Percentiles rank a stretch among this genome's conserved stretches.
Conservation (phyloP, 192 early-diverging fungal species). For the Backusella morwellensis region DNA sequence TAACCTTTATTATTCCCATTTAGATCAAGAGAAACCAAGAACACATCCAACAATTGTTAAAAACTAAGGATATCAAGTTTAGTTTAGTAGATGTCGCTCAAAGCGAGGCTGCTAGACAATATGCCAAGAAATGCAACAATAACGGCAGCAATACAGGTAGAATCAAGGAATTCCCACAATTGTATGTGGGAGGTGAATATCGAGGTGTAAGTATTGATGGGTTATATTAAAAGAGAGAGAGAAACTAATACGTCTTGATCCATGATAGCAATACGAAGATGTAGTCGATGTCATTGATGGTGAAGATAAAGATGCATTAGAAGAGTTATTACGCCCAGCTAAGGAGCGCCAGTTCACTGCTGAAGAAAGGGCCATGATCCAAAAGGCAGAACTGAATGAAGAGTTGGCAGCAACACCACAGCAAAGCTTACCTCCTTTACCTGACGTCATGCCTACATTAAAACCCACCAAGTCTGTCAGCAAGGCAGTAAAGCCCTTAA, state of each 20-base stretch:
- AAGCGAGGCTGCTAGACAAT: constrained; percentile 36
- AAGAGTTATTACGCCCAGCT: constrained; percentile 17
- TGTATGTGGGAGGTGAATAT: constrained; percentile 50
- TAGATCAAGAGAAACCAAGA: constrained; percentile 49
- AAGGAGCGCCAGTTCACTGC: constrained; percentile 8
- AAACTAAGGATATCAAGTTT: constrained; percentile 38
- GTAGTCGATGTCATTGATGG: constrained; percentile 12
- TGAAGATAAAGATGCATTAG: constrained; percentile 9
- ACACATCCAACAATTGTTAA: constrained; percentile 34
- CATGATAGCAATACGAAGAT: constrained; percentile 24
- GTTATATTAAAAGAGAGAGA: background rate
- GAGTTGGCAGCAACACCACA: background rate
- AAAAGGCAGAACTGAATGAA: constrained; percentile 9
- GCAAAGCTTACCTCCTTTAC: constrained; percentile 12
- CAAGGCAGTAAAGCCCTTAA: background rate
- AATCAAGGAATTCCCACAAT: constrained; percentile 41
- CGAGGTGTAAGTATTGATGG: constrained; percentile 32
- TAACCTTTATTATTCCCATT: background rate
- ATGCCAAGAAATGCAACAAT: constrained; percentile 42
- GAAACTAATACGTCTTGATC: background rate
- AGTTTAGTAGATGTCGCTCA: constrained; percentile 45
- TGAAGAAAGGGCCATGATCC: constrained; percentile 13
- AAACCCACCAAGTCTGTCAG: background rate
- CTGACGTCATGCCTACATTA: constrained; percentile 10
- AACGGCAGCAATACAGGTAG: constrained; percentile 20